These are phyloP conservation scores for Polytrichum commune DNA, from an alignment of 225 moss, liverwort and hornwort genomes.

Conservation along the genomic window DNA sequence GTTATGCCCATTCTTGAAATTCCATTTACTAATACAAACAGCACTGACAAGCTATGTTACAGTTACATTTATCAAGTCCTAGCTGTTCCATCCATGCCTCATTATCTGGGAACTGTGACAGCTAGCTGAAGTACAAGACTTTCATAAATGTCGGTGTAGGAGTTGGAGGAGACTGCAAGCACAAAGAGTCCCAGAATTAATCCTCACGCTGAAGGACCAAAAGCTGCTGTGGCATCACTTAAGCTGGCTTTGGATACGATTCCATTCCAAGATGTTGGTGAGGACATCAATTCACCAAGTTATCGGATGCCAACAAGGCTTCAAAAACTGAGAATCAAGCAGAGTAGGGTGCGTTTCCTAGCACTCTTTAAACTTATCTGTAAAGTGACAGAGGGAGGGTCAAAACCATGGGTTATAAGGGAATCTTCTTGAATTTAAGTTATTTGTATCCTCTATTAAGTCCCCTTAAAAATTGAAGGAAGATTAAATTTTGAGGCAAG, in stretches of 20 bases:
- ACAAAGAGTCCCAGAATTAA: conserved; percentile 2
- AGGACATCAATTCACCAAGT: conserved; percentile 12
- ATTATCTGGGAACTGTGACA: no score
- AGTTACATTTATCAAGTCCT: no score
- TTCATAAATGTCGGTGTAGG: background rate
- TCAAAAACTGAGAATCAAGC: background rate
- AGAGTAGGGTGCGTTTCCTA: conserved; percentile 1
- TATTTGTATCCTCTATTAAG: no score
- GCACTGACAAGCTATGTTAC: no score
- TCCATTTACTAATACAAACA: no score
- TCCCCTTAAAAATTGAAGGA: no score
- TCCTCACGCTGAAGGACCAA: conserved; percentile 2
- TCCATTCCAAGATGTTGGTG: background rate
- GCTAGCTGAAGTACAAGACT: no score
- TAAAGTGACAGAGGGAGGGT: no score
- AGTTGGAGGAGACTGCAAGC: background rate
- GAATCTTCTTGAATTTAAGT: no score
- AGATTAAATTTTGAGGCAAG: no score
- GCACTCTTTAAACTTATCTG: background rate
- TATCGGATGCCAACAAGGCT: conserved; percentile 7
- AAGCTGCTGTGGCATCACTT: conserved; percentile 9
- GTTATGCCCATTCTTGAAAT: no score
- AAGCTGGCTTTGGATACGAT: conserved; percentile 11
- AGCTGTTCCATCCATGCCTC: no score
- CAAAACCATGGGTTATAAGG: background rate